Conservation (phyloP, 345 rosid species). For the Gossypium thurberi region DNA sequence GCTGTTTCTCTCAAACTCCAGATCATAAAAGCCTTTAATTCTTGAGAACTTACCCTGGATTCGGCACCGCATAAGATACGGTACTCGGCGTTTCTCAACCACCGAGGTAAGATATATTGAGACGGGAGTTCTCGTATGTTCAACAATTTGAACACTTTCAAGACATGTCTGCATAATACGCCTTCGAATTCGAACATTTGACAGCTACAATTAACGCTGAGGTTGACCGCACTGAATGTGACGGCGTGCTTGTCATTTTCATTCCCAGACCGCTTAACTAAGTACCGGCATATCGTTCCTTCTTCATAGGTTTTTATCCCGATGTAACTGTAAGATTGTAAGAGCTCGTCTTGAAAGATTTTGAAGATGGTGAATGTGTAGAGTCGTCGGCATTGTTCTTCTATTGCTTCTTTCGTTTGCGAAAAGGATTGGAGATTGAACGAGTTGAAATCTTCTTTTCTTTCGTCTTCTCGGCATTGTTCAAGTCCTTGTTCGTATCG, state of each 20-base stretch:
- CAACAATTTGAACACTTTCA: constrained; percentile 67
- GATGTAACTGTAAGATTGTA: constrained; percentile 54
- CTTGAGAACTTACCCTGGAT: constrained; percentile 52
- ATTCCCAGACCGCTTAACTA: constrained; percentile 60
- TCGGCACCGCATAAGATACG: constrained; percentile 52
- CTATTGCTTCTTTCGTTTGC: constrained; percentile 74
- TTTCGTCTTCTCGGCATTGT: constrained; percentile 69
- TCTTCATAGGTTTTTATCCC: constrained; percentile 70
- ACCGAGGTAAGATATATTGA: constrained; percentile 61
- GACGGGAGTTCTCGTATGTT: constrained; percentile 70
- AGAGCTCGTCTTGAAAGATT: constrained; percentile 71
- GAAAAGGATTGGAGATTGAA: constrained; percentile 56
- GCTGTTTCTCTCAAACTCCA: constrained; percentile 95
- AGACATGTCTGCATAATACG: constrained; percentile 65
- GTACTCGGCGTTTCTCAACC: constrained; percentile 79
- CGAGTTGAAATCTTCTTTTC: constrained; percentile 73
- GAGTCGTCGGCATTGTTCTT: constrained; percentile 74
- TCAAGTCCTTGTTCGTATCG: constrained; percentile 61
- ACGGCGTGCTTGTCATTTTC: constrained; percentile 65
- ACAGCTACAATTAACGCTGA: constrained; percentile 70
- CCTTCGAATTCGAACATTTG: constrained; percentile 94
- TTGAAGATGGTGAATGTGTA: constrained; percentile 68
- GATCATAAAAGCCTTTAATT: constrained; percentile 55
- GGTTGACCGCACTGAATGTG: constrained; percentile 55
- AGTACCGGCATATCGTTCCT: constrained; percentile 59